A percentile compares a stretch with the other conserved stretches of the same genome.
Evolutionary conservation across 1,284 basidiomycete species (phyloP).

Genomic region (Lentinula novae-zelandiae): DNA sequence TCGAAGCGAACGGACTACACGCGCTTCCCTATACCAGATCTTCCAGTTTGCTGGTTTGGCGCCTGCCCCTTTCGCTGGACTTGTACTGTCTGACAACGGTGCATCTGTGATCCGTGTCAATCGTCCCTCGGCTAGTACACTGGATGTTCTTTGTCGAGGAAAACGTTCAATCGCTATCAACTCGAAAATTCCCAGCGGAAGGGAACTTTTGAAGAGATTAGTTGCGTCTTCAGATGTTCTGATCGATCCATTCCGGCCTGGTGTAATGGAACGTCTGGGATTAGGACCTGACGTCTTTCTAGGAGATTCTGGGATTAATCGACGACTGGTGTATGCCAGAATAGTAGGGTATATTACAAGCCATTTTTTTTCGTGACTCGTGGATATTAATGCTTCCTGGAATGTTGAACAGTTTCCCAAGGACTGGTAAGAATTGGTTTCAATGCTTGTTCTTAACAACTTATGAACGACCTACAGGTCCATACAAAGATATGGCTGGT

Average conservation of each 20-base stretch:
- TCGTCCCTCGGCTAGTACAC: slow-evolving; percentile 39
- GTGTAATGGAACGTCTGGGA: slow-evolving; percentile 75
- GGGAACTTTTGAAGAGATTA: slow-evolving; percentile 53
- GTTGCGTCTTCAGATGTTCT: slow-evolving; percentile 70
- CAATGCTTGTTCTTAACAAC: neutral
- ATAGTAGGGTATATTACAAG: slow-evolving; percentile 48
- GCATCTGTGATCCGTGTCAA: slow-evolving; percentile 78
- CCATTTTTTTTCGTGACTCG: neutral
- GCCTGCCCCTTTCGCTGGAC: slow-evolving; percentile 75
- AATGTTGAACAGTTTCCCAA: slow-evolving; percentile 45
- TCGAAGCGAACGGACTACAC: neutral
- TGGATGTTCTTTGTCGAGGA: slow-evolving; percentile 61
- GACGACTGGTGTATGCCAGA: slow-evolving; percentile 60
- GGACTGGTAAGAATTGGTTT: slow-evolving; percentile 38
- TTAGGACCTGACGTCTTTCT: slow-evolving; percentile 75
- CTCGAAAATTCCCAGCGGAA: slow-evolving; percentile 59
- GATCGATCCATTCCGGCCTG: slow-evolving; percentile 81
- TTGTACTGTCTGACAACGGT: slow-evolving; percentile 78
- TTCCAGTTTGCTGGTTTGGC: slow-evolving; percentile 79
- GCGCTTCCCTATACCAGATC: neutral
- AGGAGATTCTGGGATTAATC: slow-evolving; percentile 51
- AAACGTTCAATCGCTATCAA: slow-evolving; percentile 74
- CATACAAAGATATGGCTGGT: slow-evolving; percentile 70
- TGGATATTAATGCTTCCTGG: neutral
- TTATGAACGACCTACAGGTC: slow-evolving; percentile 34